Percentiles rank a stretch among this genome's conserved stretches.
phyloP scores from a whole-genome alignment of 345 rosid species.

The Eutrema heterophyllum region DNA sequence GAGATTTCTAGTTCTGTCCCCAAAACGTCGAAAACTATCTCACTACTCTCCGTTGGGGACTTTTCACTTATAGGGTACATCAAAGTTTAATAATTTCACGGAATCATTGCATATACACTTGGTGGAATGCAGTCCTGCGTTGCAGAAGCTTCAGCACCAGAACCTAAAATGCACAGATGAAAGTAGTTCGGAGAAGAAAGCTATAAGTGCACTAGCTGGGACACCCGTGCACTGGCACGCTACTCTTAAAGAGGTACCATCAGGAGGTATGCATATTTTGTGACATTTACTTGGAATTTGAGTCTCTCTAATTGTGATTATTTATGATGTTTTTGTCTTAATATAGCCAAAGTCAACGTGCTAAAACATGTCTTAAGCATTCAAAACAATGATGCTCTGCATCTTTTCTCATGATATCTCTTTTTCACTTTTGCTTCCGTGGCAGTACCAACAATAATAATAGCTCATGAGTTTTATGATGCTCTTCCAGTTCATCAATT shows the following conservation, averaged over 20 bases:
- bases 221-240: conserved; percentile 77
- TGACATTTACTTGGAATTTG: conserved; percentile 15
- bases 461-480: conserved; percentile 94
- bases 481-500: conserved; percentile 95
- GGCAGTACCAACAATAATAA: conserved; percentile 74
- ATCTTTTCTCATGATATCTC: conserved; percentile 1
- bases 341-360: neutral
- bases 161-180: conserved; percentile 62
- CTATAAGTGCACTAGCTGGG: conserved; percentile 52
- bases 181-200: conserved; percentile 35
- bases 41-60: neutral
- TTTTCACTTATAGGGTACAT: conserved; percentile 53
- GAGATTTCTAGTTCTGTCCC: neutral
- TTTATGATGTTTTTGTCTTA: neutral
- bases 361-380: neutral
- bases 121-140: conserved; percentile 85
- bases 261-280: conserved; percentile 58
- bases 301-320: neutral
- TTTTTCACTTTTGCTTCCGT: conserved; percentile 26
- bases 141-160: conserved; percentile 67
- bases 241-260: conserved; percentile 73
- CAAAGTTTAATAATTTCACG: conserved; percentile 73
- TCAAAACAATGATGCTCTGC: neutral
- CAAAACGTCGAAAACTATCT: neutral
- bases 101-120: conserved; percentile 69